Evolutionary conservation across 805 yeast species (phyloP).

Genomic region (Myxozyma melibiosi): DNA sequence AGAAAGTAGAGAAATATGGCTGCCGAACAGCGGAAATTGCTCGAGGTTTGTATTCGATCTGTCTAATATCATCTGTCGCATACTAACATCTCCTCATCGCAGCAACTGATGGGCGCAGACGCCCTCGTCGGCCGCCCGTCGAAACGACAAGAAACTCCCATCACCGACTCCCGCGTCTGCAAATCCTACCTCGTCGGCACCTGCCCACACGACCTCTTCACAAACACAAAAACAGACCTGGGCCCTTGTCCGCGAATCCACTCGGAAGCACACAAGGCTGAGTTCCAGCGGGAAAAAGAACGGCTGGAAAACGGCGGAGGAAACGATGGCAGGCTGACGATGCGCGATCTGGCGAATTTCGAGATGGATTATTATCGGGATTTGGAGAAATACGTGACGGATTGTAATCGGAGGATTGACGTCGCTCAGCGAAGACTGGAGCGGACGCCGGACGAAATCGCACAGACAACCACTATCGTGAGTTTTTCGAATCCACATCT

Average conservation of each 20-base stretch:
- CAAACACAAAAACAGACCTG: conserved; percentile 77
- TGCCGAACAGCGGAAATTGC: conserved; percentile 71
- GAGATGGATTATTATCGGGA: conserved; percentile 51
- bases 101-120: conserved; percentile 71
- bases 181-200: conserved; percentile 79
- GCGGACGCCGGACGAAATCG: conserved; percentile 73
- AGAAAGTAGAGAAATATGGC: conserved; percentile 45
- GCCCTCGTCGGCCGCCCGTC: conserved; percentile 38
- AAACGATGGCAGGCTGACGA: conserved; percentile 41
- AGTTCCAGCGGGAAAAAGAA: conserved; percentile 56
- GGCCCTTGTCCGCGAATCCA: conserved; percentile 81
- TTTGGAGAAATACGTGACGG: conserved; percentile 60
- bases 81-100: background rate
- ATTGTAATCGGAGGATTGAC: conserved; percentile 65
- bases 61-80: background rate
- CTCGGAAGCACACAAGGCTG: conserved; percentile 68
- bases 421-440: conserved; percentile 66
- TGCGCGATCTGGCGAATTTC: conserved; percentile 50
- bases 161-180: conserved; percentile 66
- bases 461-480: conserved; percentile 43
- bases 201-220: conserved; percentile 83
- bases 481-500: conserved; percentile 25
- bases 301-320: background rate
- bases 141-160: conserved; percentile 47
- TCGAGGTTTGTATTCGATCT: conserved; percentile 47